Conservation (phyloP, 208 protist genomes). For the Tritrichomonas musculus region DNA sequence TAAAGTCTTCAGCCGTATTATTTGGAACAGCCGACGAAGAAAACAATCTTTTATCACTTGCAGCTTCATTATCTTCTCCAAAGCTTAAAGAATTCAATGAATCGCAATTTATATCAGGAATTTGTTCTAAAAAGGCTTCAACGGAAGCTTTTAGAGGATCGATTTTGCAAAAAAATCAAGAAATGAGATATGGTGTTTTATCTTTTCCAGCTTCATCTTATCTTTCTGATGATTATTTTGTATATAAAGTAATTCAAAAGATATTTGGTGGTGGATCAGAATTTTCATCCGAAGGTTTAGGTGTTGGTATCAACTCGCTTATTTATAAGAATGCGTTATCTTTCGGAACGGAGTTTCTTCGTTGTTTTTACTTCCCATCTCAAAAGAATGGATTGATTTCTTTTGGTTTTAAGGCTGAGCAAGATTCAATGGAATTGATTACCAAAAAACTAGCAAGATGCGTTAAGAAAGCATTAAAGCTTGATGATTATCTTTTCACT, state of each 20-base stretch:
- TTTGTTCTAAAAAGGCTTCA: background rate
- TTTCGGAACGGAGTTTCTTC: background rate
- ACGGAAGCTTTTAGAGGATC: background rate
- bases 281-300: background rate
- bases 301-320: background rate
- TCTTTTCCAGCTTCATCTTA: background rate
- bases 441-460: background rate
- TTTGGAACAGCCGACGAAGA: background rate
- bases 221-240: background rate
- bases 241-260: background rate
- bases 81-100: background rate
- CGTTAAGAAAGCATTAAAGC: background rate
- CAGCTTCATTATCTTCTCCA: background rate
- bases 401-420: background rate
- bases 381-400: background rate
- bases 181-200: background rate
- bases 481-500: background rate
- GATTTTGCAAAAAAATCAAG: background rate
- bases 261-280: background rate
- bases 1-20: background rate
- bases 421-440: background rate
- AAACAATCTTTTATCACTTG: background rate
- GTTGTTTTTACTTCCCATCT: background rate
- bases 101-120: background rate
- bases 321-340: background rate